Evolutionary conservation across 176 grass and related monocot genomes (phyloP), one percentile per base, ranked within the genome.

Genomic region (Musa beccarii): DNA sequence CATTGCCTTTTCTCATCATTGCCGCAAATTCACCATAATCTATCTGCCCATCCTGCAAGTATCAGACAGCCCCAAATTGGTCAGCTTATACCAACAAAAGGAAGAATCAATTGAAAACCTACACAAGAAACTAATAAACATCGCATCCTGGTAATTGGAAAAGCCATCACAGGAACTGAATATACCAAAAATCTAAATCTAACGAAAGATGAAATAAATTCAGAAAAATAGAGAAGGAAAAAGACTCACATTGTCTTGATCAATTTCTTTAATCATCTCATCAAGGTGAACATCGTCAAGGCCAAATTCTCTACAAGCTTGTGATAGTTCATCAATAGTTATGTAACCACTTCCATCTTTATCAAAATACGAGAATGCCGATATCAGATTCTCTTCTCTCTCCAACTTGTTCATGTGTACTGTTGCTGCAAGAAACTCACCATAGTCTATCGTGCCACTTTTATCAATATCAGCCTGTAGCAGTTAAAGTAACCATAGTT

Each of bases 321-420:
- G 82, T 79, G 92, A 89, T 25, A 96, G 81, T 77, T 96, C 92
- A 81, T 96, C 92, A 8, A 96, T 96, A 29, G 87, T 96, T 78
- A 96, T 96, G 55, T 89, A 96, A 29, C 92, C 92, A 79, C 92
- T 96, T 79, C 89, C 89, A 78, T 96, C 92, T 81, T 90, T 96
- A 78, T 96, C 92, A 50, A 96, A 96, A 80, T 80, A 96, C 54
- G 87, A 82, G 83, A 96, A 96, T n/a, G 92, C 92, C 56, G 89
- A 89, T 20, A 87, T 75, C 73, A 96, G 83, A 76, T 92, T 96
- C 69, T 96, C 92, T 81, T 96, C 92, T 76, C 89, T 92, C 79
- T 92, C 92, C 24, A 96, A 78, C 78, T 96, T 96, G 78, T 96
- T 96, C 85, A 92, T 92, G 85, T 96, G 89, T 71, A 96, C 51